These are phyloP conservation scores for Lachnellula hyalina DNA, from an alignment of 2,329 filamentous ascomycete genomes.

Conservation along the genomic window DNA sequence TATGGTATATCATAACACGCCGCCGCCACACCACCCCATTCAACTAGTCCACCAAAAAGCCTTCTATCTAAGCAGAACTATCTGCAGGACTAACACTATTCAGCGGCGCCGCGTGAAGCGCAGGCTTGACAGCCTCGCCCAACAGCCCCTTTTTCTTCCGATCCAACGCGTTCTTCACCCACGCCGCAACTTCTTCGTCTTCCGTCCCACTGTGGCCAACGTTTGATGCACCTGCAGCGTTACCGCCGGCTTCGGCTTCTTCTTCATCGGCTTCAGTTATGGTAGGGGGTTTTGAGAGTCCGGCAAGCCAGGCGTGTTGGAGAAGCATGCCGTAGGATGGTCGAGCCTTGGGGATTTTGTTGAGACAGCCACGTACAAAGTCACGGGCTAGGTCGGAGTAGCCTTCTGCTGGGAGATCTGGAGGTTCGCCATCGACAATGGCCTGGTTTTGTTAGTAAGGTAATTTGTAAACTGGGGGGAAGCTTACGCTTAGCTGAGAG, in stretches of 20 bases:
- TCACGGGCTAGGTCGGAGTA: constrained; percentile 77
- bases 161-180: constrained; percentile 71
- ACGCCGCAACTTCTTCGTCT: constrained; percentile 79
- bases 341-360: constrained; percentile 87
- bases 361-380: constrained; percentile 84
- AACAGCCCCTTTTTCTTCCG: constrained; percentile 55
- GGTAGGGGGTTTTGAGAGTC: constrained; percentile 69
- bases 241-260: constrained; percentile 38
- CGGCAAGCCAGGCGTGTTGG: constrained; percentile 80
- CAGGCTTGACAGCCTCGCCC: constrained; percentile 59
- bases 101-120: constrained; percentile 80
- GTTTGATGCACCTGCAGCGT: constrained; percentile 24
- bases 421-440: constrained; percentile 95
- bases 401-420: constrained; percentile 70
- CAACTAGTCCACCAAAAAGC: neutral
- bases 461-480: neutral
- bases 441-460: constrained; percentile 52
- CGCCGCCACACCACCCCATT: too few species aligned
- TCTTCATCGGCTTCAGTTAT: constrained; percentile 66
- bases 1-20: too few species aligned
- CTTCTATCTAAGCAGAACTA: neutral
- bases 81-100: constrained; percentile 58
- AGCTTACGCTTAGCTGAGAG: constrained; percentile 87
- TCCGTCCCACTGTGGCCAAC: constrained; percentile 35
- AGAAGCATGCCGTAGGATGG: constrained; percentile 91